Base-by-base conservation (phyloP, 495 filamentous ascomycete species). In the Talaromyces stipitatus region DNA sequence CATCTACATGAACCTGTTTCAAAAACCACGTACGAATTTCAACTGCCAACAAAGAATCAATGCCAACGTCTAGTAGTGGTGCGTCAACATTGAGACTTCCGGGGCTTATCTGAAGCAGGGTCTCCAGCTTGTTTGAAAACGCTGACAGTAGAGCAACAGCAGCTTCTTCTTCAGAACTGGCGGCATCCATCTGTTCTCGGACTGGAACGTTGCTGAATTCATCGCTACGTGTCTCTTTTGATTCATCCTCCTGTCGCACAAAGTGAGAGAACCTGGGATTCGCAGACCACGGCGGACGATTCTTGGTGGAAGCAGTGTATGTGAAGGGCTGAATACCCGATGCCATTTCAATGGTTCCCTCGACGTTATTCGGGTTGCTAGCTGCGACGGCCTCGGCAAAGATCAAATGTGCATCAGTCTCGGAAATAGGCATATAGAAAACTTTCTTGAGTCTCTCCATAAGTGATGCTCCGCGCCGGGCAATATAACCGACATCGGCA, bases 371-470 rank as follows among this genome's bases (percentile, higher is more conserved):
- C 9, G 52, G 52, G 14, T 8, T 23, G 20, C 28, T 11, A 12
- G 52, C 52, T 41, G 4, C 2, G 22, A 70, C 58, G 1, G 60
- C 57, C 32, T 70, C 62, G 0, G 64, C 60, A 9, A 70, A 63
- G 0, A 61, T 6, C 43, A 79, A 69, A 38, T 82, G 81, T 24
- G 83, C 61, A 50, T 85, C 80, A 2, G 65, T 66, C 61, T 86
- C 82, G 11, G 55, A 57, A 14, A 68, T 60, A 11, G 55, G 33
- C 43, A 70, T 58, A 27, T 26, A 46, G 14, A 16, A 38, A 33
- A 24, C 52, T 58, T 46, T 59, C 27, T 18, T 54, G 10, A 47
- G 48, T 14, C 28, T 23, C 16, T 60, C 54, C 4, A 12, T 6
- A 30, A 32, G n/a, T 11, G 26, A 14, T 22, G 24, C 18, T 7